A percentile compares a stretch with the other conserved stretches of the same genome.
These are phyloP conservation scores for Stagonosporopsis chrysanthemi DNA, from an alignment of 2,329 filamentous ascomycete species.

Conservation along the genomic window DNA sequence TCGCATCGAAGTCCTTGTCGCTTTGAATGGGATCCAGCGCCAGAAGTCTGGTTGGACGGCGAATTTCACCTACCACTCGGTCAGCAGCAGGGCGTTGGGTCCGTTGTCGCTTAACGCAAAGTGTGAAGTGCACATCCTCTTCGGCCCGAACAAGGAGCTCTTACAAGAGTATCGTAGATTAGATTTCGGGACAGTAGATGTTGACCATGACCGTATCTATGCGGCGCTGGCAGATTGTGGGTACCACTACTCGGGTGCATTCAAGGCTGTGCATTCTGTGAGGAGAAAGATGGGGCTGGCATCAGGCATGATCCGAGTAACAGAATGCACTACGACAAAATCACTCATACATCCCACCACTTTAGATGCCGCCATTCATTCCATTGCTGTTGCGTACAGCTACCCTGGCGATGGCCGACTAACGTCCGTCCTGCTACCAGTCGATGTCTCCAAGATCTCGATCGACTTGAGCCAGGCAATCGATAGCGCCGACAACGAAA, in stretches of 20 bases:
- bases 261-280: constrained; percentile 7
- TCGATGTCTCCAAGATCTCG: constrained; percentile 3
- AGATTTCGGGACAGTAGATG: not conserved
- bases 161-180: not conserved
- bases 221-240: not conserved
- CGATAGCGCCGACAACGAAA: not conserved
- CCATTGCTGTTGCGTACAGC: constrained; percentile 37
- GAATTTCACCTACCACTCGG: constrained; percentile 3
- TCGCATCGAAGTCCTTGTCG: not conserved
- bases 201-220: constrained; percentile 3
- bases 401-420: constrained; percentile 38
- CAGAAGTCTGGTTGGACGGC: not conserved
- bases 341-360: constrained; percentile 34
- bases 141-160: not conserved
- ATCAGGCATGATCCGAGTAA: not conserved
- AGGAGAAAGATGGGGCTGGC: constrained; percentile 5
- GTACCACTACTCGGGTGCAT: constrained; percentile 7
- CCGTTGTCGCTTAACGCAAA: constrained; percentile 7
- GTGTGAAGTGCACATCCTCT: not conserved
- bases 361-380: constrained; percentile 45
- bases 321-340: not conserved
- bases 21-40: constrained; percentile 1
- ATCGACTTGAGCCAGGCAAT: constrained; percentile 12
- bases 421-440: constrained; percentile 21
- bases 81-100: not conserved